phyloP scores from a whole-genome alignment of 768 basidiomycete genomes.

The Naganishia vishniacii region DNA sequence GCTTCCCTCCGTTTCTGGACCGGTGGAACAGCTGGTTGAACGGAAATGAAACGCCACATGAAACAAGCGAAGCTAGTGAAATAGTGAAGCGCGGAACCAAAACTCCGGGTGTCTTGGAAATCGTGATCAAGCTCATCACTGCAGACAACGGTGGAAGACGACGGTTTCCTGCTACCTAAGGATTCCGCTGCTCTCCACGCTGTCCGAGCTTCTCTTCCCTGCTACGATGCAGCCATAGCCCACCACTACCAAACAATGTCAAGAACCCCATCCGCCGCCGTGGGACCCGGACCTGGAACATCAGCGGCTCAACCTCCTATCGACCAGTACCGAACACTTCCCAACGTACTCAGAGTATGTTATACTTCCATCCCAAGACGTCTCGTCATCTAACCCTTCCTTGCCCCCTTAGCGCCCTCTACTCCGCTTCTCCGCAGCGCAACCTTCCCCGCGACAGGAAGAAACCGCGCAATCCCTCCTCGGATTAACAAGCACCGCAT shows the following conservation, averaged over 20 bases:
- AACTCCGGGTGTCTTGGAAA: no score
- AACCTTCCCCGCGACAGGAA: conserved; percentile 1
- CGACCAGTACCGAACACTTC: conserved; percentile 24
- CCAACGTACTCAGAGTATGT: conserved; percentile 13
- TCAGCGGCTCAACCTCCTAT: conserved; percentile 1
- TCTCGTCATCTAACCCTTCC: background rate
- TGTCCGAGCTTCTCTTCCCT: no score
- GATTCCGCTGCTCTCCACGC: no score
- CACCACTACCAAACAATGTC: background rate
- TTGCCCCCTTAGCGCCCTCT: conserved; percentile 32
- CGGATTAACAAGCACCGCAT: conserved; percentile 30
- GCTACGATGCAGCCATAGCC: no score
- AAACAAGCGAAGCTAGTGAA: no score
- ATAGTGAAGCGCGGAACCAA: no score
- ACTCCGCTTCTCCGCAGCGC: conserved; percentile 31
- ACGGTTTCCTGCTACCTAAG: no score
- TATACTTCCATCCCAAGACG: background rate
- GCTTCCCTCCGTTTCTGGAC: no score
- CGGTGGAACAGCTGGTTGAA: no score
- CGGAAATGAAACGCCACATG: no score
- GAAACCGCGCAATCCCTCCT: conserved; percentile 27
- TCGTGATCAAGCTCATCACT: no score
- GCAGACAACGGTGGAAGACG: no score
- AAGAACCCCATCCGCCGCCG: background rate
- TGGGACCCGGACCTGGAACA: background rate